These are phyloP conservation scores for Bipolaris gigantea DNA, from an alignment of 2,329 filamentous ascomycete species.

Conservation along the genomic window DNA sequence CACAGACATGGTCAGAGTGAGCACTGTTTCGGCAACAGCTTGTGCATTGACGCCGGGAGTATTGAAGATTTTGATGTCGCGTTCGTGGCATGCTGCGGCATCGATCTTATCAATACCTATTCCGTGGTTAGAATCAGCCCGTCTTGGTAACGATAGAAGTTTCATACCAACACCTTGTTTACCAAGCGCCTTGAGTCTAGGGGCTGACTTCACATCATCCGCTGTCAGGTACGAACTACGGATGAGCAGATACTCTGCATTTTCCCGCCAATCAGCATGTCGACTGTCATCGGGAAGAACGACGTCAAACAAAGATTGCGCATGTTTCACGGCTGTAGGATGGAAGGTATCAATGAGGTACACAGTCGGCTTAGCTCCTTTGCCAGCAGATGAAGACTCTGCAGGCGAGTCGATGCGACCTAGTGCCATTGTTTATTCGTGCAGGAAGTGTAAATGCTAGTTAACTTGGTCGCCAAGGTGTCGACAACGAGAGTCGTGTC, in stretches of 20 bases:
- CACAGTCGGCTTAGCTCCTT: conserved; percentile 39
- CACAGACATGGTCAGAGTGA: conserved; percentile 44
- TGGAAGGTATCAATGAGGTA: conserved; percentile 49
- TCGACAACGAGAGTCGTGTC: no score
- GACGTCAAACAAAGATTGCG: conserved; percentile 46
- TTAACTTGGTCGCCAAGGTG: no score
- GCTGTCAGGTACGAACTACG: conserved; percentile 44
- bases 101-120: conserved; percentile 51
- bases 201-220: conserved; percentile 44
- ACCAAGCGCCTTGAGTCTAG: conserved; percentile 48
- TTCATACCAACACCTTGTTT: conserved; percentile 52
- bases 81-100: conserved; percentile 40
- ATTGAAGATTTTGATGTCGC: conserved; percentile 51
- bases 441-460: no score
- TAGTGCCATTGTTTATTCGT: no score
- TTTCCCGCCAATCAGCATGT: conserved; percentile 46
- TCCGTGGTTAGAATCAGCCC: no score
- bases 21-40: conserved; percentile 48
- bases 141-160: no score
- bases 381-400: no score
- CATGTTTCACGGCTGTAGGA: conserved; percentile 41
- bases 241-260: conserved; percentile 48
- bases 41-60: conserved; percentile 52
- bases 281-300: conserved; percentile 43
- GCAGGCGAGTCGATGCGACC: no score